Evolutionary conservation across 768 basidiomycete genomes (phyloP).

Genomic region (Mrakia gelida): DNA sequence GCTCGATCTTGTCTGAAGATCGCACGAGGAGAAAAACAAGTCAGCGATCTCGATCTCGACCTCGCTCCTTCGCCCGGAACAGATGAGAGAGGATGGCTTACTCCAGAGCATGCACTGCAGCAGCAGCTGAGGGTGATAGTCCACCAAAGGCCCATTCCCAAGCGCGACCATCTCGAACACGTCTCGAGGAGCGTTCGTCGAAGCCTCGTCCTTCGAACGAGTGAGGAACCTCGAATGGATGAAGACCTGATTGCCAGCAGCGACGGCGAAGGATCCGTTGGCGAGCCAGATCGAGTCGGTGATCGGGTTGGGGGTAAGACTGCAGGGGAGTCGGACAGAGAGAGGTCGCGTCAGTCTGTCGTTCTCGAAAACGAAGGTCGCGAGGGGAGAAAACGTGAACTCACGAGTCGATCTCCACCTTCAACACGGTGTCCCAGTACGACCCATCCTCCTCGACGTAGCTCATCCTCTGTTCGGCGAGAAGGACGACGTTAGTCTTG

Average conservation of each 20-base stretch:
- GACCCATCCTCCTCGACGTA: constrained; percentile 65
- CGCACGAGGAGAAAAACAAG: neutral
- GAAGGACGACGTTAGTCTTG: constrained; percentile 66
- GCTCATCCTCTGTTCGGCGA: constrained; percentile 89
- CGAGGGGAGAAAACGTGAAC: constrained; percentile 36
- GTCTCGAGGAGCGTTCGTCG: constrained; percentile 45
- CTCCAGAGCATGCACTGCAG: constrained; percentile 91
- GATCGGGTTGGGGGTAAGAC: constrained; percentile 72
- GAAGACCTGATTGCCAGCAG: constrained; percentile 75
- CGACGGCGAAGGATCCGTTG: constrained; percentile 73
- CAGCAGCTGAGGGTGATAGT: constrained; percentile 91
- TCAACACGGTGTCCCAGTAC: constrained; percentile 38
- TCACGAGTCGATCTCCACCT: constrained; percentile 65
- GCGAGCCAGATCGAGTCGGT: constrained; percentile 88
- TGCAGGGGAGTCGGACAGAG: constrained; percentile 39
- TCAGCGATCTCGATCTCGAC: neutral
- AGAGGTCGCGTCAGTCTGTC: neutral
- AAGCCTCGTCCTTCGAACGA: constrained; percentile 33
- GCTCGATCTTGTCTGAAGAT: constrained; percentile 66
- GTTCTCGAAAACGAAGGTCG: neutral
- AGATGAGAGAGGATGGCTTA: constrained; percentile 45
- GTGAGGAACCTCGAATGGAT: constrained; percentile 58
- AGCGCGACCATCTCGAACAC: constrained; percentile 78
- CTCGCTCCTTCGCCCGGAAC: neutral
- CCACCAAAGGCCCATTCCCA: constrained; percentile 77